Evolutionary conservation across 805 yeast species (phyloP), one percentile per base, ranked within the genome.

Genomic region (Cephaloascus albidus): DNA sequence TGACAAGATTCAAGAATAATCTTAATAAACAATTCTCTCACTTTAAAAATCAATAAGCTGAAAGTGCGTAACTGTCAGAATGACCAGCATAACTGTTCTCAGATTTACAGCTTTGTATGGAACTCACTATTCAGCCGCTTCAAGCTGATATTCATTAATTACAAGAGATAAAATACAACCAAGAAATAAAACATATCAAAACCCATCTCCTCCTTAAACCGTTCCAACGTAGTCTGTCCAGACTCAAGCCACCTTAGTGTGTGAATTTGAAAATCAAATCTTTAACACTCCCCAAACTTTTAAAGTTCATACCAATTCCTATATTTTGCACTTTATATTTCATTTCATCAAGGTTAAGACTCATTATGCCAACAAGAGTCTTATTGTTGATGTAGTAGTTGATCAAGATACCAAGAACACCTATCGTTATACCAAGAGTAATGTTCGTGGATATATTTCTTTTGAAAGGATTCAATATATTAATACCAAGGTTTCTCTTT

Each of bases 361-460:
- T 10, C 10, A 26, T 14, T 16, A 31, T n/a, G 10, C 33, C 33
- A 10, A n/a, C 10, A 31, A 16, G 6, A 15, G 6, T 8, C n/a
- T 14, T 31, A 4, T 36, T 33, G 10, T 32, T 32, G n/a, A 31
- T 17, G 20, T 36, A 23, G 4, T 33, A 28, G 18, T 38, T 38
- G 17, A 44, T 10, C 10, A 42, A 2, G 3, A 44, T 4, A 14
- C 43, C 28, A 6, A 42, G 10, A 3, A 44, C 14, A 6, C 47
- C 47, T 33, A 44, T 35, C 12, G 45, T 35, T 6, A 44, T 15
- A n/a, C 45, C 33, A 6, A 40, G 4, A 35, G 20, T 37, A n/a
- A 44, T 14, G n/a, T 18, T 20, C n/a, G 16, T 18, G 17, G 17
- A 20, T 19, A 32, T 12, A 15, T 28, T 37, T 17, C 31, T 30